Percentiles rank a stretch among this genome's conserved stretches.
Evolutionary conservation across 2,329 filamentous ascomycete genomes (phyloP).

Genomic region (Pseudonectria foliicola): DNA sequence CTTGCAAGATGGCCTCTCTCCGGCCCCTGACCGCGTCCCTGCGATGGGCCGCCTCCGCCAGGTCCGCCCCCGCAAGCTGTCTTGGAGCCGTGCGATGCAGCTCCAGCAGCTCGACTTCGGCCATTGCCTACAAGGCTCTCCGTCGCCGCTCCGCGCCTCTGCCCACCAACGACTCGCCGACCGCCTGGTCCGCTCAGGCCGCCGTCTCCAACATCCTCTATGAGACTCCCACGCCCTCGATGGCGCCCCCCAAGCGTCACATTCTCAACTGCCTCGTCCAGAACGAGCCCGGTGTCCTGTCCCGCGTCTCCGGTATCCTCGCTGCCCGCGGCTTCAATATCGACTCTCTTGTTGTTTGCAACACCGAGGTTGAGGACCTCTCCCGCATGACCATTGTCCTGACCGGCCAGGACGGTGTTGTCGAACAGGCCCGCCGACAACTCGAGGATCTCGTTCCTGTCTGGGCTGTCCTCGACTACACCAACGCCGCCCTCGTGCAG

Average conservation of each 20-base stretch:
- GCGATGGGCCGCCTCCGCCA: slow-evolving; percentile 27
- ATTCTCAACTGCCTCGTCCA: slow-evolving; percentile 97
- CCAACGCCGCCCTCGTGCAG: slow-evolving; percentile 84
- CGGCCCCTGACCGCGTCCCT: slow-evolving; percentile 35
- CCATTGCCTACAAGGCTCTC: slow-evolving; percentile 93
- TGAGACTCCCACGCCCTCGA: slow-evolving; percentile 83
- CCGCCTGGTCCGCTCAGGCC: slow-evolving; percentile 82
- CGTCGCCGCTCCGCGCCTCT: slow-evolving; percentile 83
- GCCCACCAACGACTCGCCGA: slow-evolving; percentile 67
- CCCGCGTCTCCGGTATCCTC: slow-evolving; percentile 90
- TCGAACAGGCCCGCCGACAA: slow-evolving; percentile 93
- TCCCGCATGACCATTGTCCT: slow-evolving; percentile 99
- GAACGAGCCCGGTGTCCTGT: slow-evolving; percentile 96
- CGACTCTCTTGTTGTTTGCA: slow-evolving; percentile 94
- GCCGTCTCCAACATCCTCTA: slow-evolving; percentile 98
- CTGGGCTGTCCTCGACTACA: slow-evolving; percentile 98
- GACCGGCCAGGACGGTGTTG: slow-evolving; percentile 90
- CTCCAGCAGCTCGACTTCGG: slow-evolving; percentile 68
- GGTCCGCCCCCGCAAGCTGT: slow-evolving; percentile 20
- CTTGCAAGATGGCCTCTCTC: slow-evolving; percentile 37
- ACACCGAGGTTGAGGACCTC: slow-evolving; percentile 92
- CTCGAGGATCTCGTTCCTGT: slow-evolving; percentile 95
- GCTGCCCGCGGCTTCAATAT: slow-evolving; percentile 98
- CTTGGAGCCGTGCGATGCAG: slow-evolving; percentile 28
- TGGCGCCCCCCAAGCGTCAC: slow-evolving; percentile 82